These are phyloP conservation scores for Eucalyptus erythrocorys DNA, from an alignment of 345 rosid genomes.

Conservation along the genomic window DNA sequence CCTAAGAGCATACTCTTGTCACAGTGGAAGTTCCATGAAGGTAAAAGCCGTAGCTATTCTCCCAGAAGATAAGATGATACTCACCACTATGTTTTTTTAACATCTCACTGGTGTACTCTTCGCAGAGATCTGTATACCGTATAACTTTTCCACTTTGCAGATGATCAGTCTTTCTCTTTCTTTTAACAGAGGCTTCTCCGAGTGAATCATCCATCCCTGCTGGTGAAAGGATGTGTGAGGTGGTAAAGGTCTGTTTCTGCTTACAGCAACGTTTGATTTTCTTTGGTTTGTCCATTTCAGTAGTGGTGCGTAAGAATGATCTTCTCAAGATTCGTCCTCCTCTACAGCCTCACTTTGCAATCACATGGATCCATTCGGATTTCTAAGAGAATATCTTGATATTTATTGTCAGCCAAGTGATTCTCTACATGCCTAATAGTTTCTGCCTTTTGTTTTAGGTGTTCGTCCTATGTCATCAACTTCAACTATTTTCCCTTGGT, in stretches of 20 bases:
- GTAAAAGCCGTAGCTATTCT: slow-evolving; percentile 19
- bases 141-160: not conserved
- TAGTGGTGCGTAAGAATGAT: not conserved
- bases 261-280: not conserved
- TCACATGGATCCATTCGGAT: not conserved
- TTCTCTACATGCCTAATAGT: not conserved
- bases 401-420: not conserved
- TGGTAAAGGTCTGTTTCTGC: slow-evolving; percentile 66
- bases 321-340: not conserved
- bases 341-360: not conserved
- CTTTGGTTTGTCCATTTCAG: not conserved
- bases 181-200: slow-evolving; percentile 27
- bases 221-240: slow-evolving; percentile 72
- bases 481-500: slow-evolving; percentile 72
- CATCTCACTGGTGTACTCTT: not conserved
- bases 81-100: not conserved
- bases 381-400: not conserved
- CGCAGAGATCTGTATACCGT: not conserved
- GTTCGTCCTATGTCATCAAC: slow-evolving; percentile 86
- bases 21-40: slow-evolving; percentile 36
- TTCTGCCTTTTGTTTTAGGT: slow-evolving; percentile 27
- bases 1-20: slow-evolving; percentile 70
- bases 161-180: not conserved
- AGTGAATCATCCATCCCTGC: slow-evolving; percentile 61
- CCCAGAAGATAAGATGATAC: not conserved